Percentiles rank a stretch among this genome's conserved stretches.
phyloP scores from a whole-genome alignment of 805 yeast species.

The Ogataea chonburiensis region DNA sequence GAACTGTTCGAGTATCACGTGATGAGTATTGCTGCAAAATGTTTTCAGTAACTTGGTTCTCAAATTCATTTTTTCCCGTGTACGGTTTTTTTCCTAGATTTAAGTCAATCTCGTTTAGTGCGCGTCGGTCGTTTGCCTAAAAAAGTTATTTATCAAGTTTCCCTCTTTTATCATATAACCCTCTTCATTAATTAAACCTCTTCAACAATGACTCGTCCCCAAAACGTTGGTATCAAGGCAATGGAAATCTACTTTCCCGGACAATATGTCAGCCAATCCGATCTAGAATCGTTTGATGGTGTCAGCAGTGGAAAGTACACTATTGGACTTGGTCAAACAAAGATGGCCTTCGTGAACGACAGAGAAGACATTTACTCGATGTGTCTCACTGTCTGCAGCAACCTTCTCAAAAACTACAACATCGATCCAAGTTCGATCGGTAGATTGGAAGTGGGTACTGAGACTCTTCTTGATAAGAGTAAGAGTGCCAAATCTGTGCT shows the following conservation, averaged over 20 bases:
- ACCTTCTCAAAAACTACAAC: slow-evolving; percentile 74
- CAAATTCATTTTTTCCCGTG: no score
- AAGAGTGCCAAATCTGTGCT: slow-evolving; percentile 94
- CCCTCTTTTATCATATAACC: slow-evolving; percentile 11
- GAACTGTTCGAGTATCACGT: no score
- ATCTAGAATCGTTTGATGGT: slow-evolving; percentile 78
- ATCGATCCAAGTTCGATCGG: slow-evolving; percentile 83
- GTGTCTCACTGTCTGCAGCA: slow-evolving; percentile 82
- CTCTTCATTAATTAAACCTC: slow-evolving; percentile 4
- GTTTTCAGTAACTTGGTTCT: no score
- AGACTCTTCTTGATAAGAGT: slow-evolving; percentile 93
- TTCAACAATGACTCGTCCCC: slow-evolving; percentile 47
- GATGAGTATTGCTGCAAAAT: no score
- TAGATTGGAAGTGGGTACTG: slow-evolving; percentile 97
- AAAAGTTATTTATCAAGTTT: slow-evolving; percentile 12
- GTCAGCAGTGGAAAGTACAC: slow-evolving; percentile 95
- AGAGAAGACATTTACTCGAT: slow-evolving; percentile 96
- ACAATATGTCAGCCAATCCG: slow-evolving; percentile 82
- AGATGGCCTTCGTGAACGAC: slow-evolving; percentile 96
- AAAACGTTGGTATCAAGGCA: slow-evolving; percentile 95
- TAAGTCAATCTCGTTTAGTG: slow-evolving; percentile 7
- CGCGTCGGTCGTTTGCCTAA: slow-evolving; percentile 5
- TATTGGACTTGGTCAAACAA: slow-evolving; percentile 97
- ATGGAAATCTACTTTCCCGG: slow-evolving; percentile 89
- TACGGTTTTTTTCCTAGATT: slow-evolving; percentile 4